A percentile compares a stretch with the other conserved stretches of the same genome.
Conservation (phyloP, 73 alveolate species). For the Uronychia setigera region DNA sequence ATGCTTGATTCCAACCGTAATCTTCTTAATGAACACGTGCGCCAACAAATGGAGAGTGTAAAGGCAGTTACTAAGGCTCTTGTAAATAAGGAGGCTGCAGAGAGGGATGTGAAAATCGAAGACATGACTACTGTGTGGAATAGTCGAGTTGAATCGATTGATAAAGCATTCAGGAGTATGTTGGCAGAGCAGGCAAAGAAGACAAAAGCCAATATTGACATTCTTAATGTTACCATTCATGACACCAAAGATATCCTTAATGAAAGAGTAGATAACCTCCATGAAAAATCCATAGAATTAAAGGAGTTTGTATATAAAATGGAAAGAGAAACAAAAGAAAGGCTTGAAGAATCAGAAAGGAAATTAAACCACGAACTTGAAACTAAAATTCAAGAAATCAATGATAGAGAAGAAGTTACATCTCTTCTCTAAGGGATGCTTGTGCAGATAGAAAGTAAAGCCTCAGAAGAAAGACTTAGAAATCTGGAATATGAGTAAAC, state of each 20-base stretch:
- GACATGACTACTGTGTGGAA: constrained; percentile 18
- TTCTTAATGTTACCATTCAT: constrained; percentile 14
- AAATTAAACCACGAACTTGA: constrained; percentile 2
- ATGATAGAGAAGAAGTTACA: background rate
- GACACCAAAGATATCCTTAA: constrained; percentile 5
- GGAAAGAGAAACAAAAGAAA: background rate
- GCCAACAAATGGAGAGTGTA: constrained; percentile 53
- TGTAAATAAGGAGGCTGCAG: constrained; percentile 61
- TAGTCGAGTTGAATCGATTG: constrained; percentile 29
- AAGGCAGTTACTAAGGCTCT: constrained; percentile 62
- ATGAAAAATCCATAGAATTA: background rate
- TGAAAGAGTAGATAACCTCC: background rate
- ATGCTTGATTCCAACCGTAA: constrained; percentile 44
- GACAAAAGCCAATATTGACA: constrained; percentile 9
- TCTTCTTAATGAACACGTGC: constrained; percentile 58
- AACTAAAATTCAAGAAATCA: background rate
- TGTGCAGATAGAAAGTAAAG: background rate
- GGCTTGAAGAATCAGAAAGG: constrained; percentile 2
- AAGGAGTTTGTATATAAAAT: constrained; percentile 1
- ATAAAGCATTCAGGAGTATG: constrained; percentile 3
- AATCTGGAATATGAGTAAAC: background rate
- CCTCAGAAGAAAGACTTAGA: background rate
- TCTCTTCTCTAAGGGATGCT: background rate
- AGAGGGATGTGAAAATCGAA: constrained; percentile 49
- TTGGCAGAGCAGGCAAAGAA: constrained; percentile 25